Evolutionary conservation across 139 green algal species (phyloP).

Genomic region (Axilococcus clingmanii): DNA sequence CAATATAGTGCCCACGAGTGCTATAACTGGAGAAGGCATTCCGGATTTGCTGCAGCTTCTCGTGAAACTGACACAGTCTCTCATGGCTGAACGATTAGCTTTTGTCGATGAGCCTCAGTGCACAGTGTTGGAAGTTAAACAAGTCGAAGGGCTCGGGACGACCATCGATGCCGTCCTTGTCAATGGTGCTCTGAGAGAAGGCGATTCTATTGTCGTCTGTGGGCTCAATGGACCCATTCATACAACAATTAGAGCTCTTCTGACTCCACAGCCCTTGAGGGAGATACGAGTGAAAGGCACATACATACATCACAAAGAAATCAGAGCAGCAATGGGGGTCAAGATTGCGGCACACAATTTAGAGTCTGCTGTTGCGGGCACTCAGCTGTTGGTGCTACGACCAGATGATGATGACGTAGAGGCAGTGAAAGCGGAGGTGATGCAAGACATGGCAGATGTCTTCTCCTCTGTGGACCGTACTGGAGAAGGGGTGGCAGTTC

Average conservation of each 20-base stretch:
- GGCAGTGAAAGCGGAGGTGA: conserved; percentile 83
- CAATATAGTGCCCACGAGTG: conserved; percentile 92
- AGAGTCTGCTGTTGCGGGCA: conserved; percentile 89
- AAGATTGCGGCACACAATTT: conserved; percentile 91
- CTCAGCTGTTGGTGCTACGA: conserved; percentile 58
- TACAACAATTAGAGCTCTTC: conserved; percentile 86
- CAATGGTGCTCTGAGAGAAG: conserved; percentile 75
- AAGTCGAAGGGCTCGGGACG: conserved; percentile 95
- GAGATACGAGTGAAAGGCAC: conserved; percentile 91
- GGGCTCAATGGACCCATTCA: conserved; percentile 84
- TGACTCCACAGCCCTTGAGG: conserved; percentile 82
- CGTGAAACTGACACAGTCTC: conserved; percentile 87
- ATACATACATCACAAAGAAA: conserved; percentile 97
- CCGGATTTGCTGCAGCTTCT: conserved; percentile 87
- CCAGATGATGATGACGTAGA: conserved; percentile 88
- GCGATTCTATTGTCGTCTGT: conserved; percentile 91
- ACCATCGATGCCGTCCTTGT: conserved; percentile 97
- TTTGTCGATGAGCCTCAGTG: conserved; percentile 79
- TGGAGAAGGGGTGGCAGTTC: conserved; percentile 91
- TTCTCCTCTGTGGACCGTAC: conserved; percentile 53
- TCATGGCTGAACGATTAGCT: conserved; percentile 89
- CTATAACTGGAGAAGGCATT: conserved; percentile 85
- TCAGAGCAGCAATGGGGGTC: conserved; percentile 82
- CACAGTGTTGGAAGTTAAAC: conserved; percentile 88
- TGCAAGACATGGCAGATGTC: conserved; percentile 92